phyloP scores from a whole-genome alignment of 768 basidiomycete genomes.

The Leccinellum luteum region DNA sequence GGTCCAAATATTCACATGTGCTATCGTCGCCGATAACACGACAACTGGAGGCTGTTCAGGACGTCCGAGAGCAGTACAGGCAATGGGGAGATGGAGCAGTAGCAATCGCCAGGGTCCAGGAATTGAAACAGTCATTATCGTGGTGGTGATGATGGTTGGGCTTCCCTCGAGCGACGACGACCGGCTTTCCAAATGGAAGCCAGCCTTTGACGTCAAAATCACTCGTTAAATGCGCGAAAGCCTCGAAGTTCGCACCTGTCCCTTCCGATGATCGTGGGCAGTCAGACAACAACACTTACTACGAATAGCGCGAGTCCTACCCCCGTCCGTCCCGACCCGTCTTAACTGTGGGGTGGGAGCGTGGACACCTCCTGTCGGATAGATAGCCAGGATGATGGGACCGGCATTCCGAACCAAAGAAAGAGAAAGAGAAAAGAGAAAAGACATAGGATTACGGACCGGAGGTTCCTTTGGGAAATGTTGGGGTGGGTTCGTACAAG shows the following conservation, averaged over 20 bases:
- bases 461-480: not conserved
- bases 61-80: not conserved
- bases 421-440: not conserved
- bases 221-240: not conserved
- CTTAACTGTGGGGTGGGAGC: slow-evolving; percentile 5
- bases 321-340: not conserved
- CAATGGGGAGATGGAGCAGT: not conserved
- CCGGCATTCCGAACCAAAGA: slow-evolving; percentile 5
- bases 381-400: not conserved
- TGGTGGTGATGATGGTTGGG: not conserved
- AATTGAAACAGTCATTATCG: not conserved
- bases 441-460: not conserved
- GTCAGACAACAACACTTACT: too few relatives aligned
- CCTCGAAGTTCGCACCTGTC: not conserved
- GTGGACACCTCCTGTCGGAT: not conserved
- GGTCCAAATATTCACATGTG: not conserved
- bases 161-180: not conserved
- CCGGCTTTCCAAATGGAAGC: slow-evolving; percentile 8
- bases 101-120: not conserved
- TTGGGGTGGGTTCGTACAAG: not conserved
- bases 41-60: not conserved
- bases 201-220: not conserved
- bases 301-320: too few relatives aligned
- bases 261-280: too few relatives aligned
- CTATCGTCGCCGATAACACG: not conserved